phyloP scores from a whole-genome alignment of 192 early-diverging fungal species.

The Rhizoclosmatium globosum region DNA sequence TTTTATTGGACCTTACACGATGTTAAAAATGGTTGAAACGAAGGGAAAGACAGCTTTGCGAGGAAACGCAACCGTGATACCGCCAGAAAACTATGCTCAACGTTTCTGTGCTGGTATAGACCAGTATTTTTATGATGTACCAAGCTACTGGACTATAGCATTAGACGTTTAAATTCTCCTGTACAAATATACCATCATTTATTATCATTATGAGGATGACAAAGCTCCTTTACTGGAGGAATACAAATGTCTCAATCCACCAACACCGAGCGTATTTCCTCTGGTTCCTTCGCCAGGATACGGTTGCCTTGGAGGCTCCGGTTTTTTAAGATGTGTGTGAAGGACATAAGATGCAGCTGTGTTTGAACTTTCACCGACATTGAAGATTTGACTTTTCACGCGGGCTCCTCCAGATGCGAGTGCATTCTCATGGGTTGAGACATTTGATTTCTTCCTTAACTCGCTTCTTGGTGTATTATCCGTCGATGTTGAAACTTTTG shows the following conservation, averaged over 20 bases:
- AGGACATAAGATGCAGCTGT: neutral
- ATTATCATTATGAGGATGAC: too few relatives aligned
- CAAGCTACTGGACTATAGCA: neutral
- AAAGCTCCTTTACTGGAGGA: too few relatives aligned
- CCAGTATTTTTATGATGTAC: conserved; percentile 38
- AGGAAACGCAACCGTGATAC: conserved; percentile 53
- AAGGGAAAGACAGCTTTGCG: conserved; percentile 69
- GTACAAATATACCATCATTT: too few relatives aligned
- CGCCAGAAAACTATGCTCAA: conserved; percentile 48
- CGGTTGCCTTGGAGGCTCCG: neutral
- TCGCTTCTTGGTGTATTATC: too few relatives aligned
- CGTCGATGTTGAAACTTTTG: too few relatives aligned
- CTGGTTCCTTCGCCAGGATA: neutral
- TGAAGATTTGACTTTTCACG: neutral
- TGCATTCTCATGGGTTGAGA: neutral
- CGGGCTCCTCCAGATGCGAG: neutral
- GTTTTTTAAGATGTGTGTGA: neutral
- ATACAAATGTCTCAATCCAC: too few relatives aligned
- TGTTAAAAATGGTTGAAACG: conserved; percentile 59
- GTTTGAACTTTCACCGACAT: neutral
- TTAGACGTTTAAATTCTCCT: too few relatives aligned
- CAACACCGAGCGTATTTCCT: neutral
- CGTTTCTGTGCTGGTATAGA: conserved; percentile 58
- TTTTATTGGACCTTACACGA: conserved; percentile 57
- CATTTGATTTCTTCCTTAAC: too few relatives aligned